phyloP scores from a whole-genome alignment of 192 early-diverging fungal species.

The Coemansia sp. region DNA sequence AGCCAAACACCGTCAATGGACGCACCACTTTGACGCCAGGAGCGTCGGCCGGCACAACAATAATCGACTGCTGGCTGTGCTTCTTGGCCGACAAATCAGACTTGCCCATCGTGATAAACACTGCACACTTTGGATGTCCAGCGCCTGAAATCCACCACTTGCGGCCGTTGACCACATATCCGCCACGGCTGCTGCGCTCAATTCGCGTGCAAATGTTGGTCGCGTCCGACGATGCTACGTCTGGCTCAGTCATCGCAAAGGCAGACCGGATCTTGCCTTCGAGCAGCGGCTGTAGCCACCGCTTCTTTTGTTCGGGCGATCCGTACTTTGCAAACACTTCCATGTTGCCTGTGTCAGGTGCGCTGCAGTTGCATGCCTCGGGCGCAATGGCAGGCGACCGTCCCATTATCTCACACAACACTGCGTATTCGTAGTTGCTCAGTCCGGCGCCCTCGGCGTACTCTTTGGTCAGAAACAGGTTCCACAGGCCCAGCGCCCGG shows the following conservation, averaged over 20 bases:
- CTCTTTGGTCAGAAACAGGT: conserved; percentile 82
- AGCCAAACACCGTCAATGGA: conserved; percentile 87
- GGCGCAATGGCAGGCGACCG: conserved; percentile 77
- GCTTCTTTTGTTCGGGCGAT: conserved; percentile 73
- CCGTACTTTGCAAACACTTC: conserved; percentile 98
- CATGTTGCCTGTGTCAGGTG: conserved; percentile 99
- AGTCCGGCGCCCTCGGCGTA: conserved; percentile 84
- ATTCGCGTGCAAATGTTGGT: conserved; percentile 94
- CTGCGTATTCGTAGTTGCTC: conserved; percentile 92
- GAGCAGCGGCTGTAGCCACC: conserved; percentile 80
- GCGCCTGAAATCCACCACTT: conserved; percentile 99
- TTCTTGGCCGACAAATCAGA: conserved; percentile 58
- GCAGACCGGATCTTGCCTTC: conserved; percentile 92
- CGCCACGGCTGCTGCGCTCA: conserved; percentile 57
- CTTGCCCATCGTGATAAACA: conserved; percentile 95
- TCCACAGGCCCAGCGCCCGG: conserved; percentile 88
- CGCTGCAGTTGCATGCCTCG: conserved; percentile 91
- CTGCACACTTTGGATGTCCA: conserved; percentile 88
- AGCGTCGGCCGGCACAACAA: conserved; percentile 83
- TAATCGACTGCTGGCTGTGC: conserved; percentile 87
- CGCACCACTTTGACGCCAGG: conserved; percentile 82
- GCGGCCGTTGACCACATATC: conserved; percentile 73
- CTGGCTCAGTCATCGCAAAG: conserved; percentile 98
- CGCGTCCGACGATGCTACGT: conserved; percentile 93
- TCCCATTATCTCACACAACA: conserved; percentile 89